phyloP scores from a whole-genome alignment of 1,284 basidiomycete genomes.

The Cryptococcus maquisensis region DNA sequence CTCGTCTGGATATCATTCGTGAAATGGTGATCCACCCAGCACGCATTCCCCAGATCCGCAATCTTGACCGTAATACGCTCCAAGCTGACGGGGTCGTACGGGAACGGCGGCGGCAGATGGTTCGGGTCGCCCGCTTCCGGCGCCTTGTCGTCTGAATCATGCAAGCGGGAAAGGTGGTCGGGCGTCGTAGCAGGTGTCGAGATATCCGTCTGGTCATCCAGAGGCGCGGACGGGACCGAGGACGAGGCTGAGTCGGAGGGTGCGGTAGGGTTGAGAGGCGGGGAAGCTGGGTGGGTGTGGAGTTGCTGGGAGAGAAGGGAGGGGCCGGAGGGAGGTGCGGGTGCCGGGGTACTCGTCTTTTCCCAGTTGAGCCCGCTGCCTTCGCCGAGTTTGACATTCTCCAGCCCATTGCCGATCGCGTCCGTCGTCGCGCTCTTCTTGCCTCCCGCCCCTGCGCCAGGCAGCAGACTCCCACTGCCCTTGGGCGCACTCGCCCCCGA shows the following conservation, averaged over 20 bases:
- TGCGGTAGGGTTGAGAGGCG: slow-evolving; percentile 10
- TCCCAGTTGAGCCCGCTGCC: slow-evolving; percentile 54
- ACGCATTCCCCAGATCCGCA: slow-evolving; percentile 86
- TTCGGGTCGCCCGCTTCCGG: slow-evolving; percentile 55
- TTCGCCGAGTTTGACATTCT: slow-evolving; percentile 60
- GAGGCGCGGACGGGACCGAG: slow-evolving; percentile 41
- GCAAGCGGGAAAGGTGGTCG: slow-evolving; percentile 35
- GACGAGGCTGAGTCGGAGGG: slow-evolving; percentile 24
- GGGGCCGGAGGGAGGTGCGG: slow-evolving; percentile 56
- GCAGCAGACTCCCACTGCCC: slow-evolving; percentile 9
- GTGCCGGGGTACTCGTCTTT: slow-evolving; percentile 50
- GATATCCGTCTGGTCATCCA: slow-evolving; percentile 49
- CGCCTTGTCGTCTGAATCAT: slow-evolving; percentile 40
- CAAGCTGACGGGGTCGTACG: slow-evolving; percentile 56
- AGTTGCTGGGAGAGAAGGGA: slow-evolving; percentile 74
- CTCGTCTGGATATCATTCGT: slow-evolving; percentile 68
- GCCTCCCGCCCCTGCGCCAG: background rate
- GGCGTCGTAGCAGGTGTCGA: slow-evolving; percentile 33
- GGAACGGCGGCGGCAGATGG: slow-evolving; percentile 54
- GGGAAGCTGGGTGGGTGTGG: slow-evolving; percentile 51
- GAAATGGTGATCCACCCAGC: slow-evolving; percentile 55
- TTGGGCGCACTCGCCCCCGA: slow-evolving; percentile 31
- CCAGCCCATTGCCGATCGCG: slow-evolving; percentile 55
- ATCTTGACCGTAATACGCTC: slow-evolving; percentile 98
- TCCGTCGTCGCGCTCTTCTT: slow-evolving; percentile 53